A percentile compares a stretch with the other conserved stretches of the same genome.
phyloP scores from a whole-genome alignment of 805 yeast genomes.

The Torulaspora delbrueckii region DNA sequence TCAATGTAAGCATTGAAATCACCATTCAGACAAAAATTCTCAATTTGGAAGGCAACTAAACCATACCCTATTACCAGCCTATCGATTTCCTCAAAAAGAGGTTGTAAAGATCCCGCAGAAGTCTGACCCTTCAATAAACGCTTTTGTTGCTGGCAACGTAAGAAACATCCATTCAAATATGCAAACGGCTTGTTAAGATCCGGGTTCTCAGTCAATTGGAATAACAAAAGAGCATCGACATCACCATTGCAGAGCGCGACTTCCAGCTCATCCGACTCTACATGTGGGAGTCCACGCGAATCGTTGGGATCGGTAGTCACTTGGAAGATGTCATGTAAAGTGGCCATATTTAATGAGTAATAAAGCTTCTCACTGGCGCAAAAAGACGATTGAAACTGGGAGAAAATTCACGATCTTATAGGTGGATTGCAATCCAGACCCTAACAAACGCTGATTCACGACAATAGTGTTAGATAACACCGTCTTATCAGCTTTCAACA shows the following conservation, averaged over 20 bases:
- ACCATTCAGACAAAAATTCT: constrained; percentile 42
- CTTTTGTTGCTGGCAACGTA: constrained; percentile 35
- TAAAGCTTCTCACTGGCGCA: background rate
- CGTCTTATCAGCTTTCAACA: background rate
- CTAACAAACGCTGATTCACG: background rate
- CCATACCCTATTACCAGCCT: constrained; percentile 49
- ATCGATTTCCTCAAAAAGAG: constrained; percentile 45
- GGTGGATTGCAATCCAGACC: background rate
- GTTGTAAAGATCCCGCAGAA: constrained; percentile 35
- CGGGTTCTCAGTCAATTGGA: constrained; percentile 34
- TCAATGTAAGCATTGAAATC: constrained; percentile 22
- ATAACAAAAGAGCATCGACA: constrained; percentile 30
- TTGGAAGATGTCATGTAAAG: constrained; percentile 27
- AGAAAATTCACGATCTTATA: background rate
- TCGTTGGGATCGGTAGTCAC: constrained; percentile 21
- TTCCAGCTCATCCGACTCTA: constrained; percentile 18
- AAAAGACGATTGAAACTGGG: background rate
- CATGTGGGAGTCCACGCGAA: constrained; percentile 12
- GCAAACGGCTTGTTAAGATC: constrained; percentile 21
- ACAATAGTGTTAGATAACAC: background rate
- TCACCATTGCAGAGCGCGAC: constrained; percentile 17
- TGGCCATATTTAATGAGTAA: constrained; percentile 14
- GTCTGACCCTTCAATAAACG: constrained; percentile 43
- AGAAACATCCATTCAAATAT: constrained; percentile 30
- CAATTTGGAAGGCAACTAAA: constrained; percentile 60